These are phyloP conservation scores for Naganishia sp. DNA, from an alignment of 1,284 basidiomycete genomes.

Conservation along the genomic window DNA sequence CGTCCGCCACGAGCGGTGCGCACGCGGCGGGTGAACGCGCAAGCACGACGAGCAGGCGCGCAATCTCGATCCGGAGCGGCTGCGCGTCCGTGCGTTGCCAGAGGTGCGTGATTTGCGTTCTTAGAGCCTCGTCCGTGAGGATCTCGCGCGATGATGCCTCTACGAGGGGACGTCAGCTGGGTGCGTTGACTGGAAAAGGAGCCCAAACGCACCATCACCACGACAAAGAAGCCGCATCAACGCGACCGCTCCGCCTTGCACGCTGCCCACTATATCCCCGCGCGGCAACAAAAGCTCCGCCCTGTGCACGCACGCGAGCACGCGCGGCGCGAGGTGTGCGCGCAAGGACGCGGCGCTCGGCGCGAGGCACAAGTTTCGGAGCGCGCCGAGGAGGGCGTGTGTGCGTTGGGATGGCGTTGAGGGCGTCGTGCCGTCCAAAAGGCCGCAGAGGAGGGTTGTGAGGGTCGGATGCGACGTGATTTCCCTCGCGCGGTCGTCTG, in stretches of 20 bases:
- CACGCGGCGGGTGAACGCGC: conserved; percentile 58
- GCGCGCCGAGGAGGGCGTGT: conserved; percentile 76
- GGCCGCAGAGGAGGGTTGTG: background rate
- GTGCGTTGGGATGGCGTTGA: conserved; percentile 69
- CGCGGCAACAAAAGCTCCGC: conserved; percentile 56
- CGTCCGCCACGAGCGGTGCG: background rate
- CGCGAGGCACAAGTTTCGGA: conserved; percentile 77
- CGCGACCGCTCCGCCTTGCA: conserved; percentile 85
- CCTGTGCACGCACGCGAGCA: background rate
- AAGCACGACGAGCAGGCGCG: conserved; percentile 82
- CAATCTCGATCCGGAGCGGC: conserved; percentile 82
- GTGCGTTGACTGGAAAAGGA: background rate
- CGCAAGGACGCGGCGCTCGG: conserved; percentile 45
- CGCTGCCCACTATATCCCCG: conserved; percentile 74
- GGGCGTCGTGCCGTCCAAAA: conserved; percentile 1
- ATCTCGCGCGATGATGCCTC: conserved; percentile 57
- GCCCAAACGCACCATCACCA: conserved; percentile 62
- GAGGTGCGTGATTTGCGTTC: conserved; percentile 72
- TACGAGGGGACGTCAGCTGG: conserved; percentile 55
- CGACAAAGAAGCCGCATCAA: conserved; percentile 84
- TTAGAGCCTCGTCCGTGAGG: conserved; percentile 54
- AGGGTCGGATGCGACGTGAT: conserved; percentile 10
- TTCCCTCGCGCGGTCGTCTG: background rate
- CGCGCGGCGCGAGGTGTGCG: background rate
- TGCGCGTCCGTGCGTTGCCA: conserved; percentile 76